Evolutionary conservation across 768 basidiomycete genomes (phyloP), one percentile per base, ranked within the genome.

Genomic region (Collybia sp.): DNA sequence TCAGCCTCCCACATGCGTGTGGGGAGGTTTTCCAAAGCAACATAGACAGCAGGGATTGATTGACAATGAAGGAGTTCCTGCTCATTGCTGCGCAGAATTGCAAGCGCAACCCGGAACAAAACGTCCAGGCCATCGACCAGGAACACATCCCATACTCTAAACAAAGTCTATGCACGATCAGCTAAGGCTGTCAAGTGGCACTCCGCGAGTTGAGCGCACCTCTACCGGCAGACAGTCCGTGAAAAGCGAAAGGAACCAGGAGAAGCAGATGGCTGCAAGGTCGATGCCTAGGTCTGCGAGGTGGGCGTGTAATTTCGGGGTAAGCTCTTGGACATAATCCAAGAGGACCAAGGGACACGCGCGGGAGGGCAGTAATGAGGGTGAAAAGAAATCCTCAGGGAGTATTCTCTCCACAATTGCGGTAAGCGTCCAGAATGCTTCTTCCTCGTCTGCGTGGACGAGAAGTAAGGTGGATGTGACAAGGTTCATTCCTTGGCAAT

Each of bases 161-260:
- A 94, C 34, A 98, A 70, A 0, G 94, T 98, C 91, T 93, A 3
- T 40, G 13, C 9, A 44, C 41, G 13, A 37, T 39, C 34, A 57
- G 42, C 25, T 50, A 40, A 15, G 9, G 30, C 12, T 36, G 25
- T n/a, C 30, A 5, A 35, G 38, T 16, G 40, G 19, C 8, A 11
- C 12, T 2, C 16, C n/a, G 9, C 46, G 13, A 17, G 40, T 15
- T 9, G 17, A 6, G 3, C 42, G 30, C 47, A 93, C 93, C 79
- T 95, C 93, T 19, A 97, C 89, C 10, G 95, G 95, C 6, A 97
- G 69, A 59, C 94, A 95, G 54, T 96, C 93, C 0, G 94, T 96
- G 58, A 98, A 98, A 16, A 99, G 71, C 2, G 92, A 93, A 18
- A 99, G 69, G 66, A 97, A 96, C 96, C 96, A 99, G 11, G 93